phyloP scores from a whole-genome alignment of 1,284 basidiomycete genomes.

The Pholiota adiposa region DNA sequence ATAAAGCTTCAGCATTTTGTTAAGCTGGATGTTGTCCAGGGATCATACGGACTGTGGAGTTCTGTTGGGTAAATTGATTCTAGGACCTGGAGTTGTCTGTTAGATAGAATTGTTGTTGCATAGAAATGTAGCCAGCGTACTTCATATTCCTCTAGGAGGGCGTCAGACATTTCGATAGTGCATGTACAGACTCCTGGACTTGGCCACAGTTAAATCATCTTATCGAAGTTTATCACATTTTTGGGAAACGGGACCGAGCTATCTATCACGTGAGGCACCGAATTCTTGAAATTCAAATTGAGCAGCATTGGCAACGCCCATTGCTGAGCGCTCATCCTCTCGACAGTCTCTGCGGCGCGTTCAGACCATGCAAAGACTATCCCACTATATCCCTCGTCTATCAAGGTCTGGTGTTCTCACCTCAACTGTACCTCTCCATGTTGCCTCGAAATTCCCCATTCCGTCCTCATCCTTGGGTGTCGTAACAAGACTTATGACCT shows the following conservation, averaged over 20 bases:
- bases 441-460: neutral
- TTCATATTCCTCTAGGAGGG: conserved; percentile 86
- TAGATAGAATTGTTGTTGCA: conserved; percentile 4
- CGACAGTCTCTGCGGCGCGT: neutral
- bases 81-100: conserved; percentile 65
- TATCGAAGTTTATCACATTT: conserved; percentile 9
- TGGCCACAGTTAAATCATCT: neutral
- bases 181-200: conserved; percentile 7
- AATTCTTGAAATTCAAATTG: neutral
- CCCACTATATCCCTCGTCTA: conserved; percentile 13
- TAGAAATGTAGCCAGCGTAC: conserved; percentile 41
- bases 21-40: conserved; percentile 26
- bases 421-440: conserved; percentile 9
- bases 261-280: neutral
- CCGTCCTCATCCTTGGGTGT: neutral
- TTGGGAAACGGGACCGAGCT: neutral
- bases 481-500: neutral
- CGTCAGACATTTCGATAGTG: conserved; percentile 54
- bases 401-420: neutral
- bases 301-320: no score
- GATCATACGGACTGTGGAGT: conserved; percentile 77
- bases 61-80: conserved; percentile 97
- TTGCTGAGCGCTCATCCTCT: neutral
- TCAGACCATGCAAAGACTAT: conserved; percentile 20
- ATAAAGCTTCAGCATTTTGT: conserved; percentile 49